Evolutionary conservation across 306 rosid genomes (phyloP), one percentile per base, ranked within the genome.

Genomic region (Rosa lucieae): DNA sequence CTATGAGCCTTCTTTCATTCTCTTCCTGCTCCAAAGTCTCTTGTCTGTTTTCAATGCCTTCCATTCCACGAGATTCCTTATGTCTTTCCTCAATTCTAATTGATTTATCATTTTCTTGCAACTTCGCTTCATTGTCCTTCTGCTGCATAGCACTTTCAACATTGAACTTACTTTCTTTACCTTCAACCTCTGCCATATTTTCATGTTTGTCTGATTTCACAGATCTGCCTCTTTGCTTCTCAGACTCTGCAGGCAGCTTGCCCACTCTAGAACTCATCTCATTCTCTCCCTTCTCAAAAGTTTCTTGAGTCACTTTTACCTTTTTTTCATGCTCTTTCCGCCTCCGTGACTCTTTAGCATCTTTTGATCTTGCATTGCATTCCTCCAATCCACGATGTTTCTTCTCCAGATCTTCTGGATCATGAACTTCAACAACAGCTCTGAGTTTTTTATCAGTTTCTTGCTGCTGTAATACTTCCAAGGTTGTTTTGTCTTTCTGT

Each of bases 311-410:
- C 78, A 86, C 58, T 78, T 87, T 80, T 3, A 75, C 85, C 82
- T 85, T 86, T 81, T 77, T 86, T 80, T 70, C 85, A 47, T 73
- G 76, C 73, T 78, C 90, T 72, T 82, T 85, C 74, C 74, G 84
- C 77, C 75, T 76, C 79, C 7, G 10, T 55, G 78, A 87, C 76
- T 85, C 87, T 51, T 72, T 84, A 61, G 83, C 79, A 51, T 84
- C 81, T 73, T 85, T 84, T 77, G 80, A 85, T 71, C 84, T 88
- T 66, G 68, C 81, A 46, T 65, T 75, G 79, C 78, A 78, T 82
- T 83, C 87, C 69, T 82, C 88, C 77, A 46, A 81, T 81, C 78
- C 85, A 78, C 35, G 13, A 73, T 67, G 78, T 79, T 83, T 88
- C 77, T 88, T 78, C 87, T 80, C 84, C 59, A 37, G 59, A 35